phyloP scores from a whole-genome alignment of 2,329 filamentous ascomycete genomes.

The Lomentospora prolificans region DNA sequence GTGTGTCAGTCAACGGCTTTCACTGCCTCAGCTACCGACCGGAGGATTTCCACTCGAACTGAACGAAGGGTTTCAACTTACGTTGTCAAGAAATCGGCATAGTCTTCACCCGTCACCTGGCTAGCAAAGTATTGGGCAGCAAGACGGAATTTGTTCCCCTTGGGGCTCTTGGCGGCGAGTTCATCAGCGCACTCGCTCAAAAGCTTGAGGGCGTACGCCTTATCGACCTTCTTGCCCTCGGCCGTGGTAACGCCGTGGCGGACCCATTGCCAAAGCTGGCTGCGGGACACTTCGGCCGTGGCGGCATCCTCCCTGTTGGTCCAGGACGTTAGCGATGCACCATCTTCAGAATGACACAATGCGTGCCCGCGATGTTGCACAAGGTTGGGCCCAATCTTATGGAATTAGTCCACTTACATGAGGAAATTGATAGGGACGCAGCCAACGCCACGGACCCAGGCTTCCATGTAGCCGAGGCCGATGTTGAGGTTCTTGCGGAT shows the following conservation, averaged over 20 bases:
- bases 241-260: slow-evolving; percentile 62
- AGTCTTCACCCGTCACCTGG: slow-evolving; percentile 95
- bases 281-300: slow-evolving; percentile 89
- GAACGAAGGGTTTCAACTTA: slow-evolving; percentile 33
- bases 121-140: slow-evolving; percentile 86
- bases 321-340: slow-evolving; percentile 8
- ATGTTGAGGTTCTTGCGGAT: slow-evolving; percentile 98
- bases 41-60: neutral
- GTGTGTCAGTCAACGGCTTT: slow-evolving; percentile 13
- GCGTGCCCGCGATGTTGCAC: neutral
- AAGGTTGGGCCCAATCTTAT: neutral
- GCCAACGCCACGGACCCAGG: slow-evolving; percentile 87
- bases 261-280: slow-evolving; percentile 95
- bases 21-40: neutral
- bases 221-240: slow-evolving; percentile 88
- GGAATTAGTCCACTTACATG: slow-evolving; percentile 46
- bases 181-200: slow-evolving; percentile 77
- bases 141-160: slow-evolving; percentile 85
- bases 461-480: slow-evolving; percentile 96
- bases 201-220: slow-evolving; percentile 77
- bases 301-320: slow-evolving; percentile 72
- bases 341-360: neutral
- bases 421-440: slow-evolving; percentile 97
- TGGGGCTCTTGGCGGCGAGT: slow-evolving; percentile 62
- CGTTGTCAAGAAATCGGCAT: slow-evolving; percentile 88